These are phyloP conservation scores for Wickerhamiella australiensis DNA, from an alignment of 805 yeast genomes.

Conservation along the genomic window DNA sequence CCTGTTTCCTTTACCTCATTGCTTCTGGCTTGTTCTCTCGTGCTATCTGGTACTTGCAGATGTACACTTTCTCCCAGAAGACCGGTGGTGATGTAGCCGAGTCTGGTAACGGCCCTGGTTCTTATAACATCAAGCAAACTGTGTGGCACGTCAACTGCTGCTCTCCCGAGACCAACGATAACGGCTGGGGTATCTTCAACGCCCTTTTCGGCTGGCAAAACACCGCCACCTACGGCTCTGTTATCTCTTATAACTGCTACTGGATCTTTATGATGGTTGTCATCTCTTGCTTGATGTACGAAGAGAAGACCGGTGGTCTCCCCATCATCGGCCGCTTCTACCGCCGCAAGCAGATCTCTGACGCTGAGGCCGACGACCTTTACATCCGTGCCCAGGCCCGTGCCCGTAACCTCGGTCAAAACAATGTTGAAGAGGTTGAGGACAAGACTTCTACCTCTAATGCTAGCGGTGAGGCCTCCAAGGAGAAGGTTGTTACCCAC, in stretches of 20 bases:
- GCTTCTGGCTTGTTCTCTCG: conserved; percentile 89
- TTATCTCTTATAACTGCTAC: conserved; percentile 75
- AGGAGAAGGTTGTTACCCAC: background rate
- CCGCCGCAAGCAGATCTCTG: conserved; percentile 30
- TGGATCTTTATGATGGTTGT: conserved; percentile 59
- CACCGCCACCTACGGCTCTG: conserved; percentile 88
- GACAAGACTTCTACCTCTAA: conserved; percentile 7
- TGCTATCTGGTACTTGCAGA: conserved; percentile 84
- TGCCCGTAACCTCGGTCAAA: conserved; percentile 15
- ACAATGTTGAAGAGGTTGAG: conserved; percentile 11
- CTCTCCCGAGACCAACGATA: conserved; percentile 65
- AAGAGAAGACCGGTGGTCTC: conserved; percentile 78
- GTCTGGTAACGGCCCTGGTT: conserved; percentile 87
- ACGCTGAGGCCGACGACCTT: conserved; percentile 30
- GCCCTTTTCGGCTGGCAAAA: conserved; percentile 95
- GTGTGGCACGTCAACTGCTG: conserved; percentile 98
- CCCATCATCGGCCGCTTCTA: conserved; percentile 37
- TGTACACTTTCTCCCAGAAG: conserved; percentile 44
- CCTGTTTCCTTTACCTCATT: conserved; percentile 78
- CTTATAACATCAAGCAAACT: conserved; percentile 63
- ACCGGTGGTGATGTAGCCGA: conserved; percentile 96
- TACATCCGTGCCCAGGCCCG: conserved; percentile 20
- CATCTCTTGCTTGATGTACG: conserved; percentile 54
- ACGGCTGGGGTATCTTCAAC: conserved; percentile 95
- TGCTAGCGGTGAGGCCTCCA: background rate